phyloP scores from a whole-genome alignment of 2,329 filamentous ascomycete species.

The Talaromyces sp. region DNA sequence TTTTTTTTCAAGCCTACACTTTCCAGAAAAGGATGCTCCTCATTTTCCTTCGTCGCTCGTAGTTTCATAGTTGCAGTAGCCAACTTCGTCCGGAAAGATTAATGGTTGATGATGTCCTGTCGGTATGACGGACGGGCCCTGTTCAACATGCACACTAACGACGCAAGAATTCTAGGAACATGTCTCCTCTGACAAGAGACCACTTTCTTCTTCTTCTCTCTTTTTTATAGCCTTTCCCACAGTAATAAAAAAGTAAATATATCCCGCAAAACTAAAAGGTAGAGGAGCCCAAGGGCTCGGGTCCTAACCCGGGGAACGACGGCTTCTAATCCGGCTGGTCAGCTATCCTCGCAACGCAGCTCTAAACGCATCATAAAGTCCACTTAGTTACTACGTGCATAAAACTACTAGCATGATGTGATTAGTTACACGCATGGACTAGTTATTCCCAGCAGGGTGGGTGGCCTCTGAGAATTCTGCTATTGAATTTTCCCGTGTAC shows the following conservation, averaged over 20 bases:
- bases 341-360: constrained; percentile 4
- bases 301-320: constrained; percentile 10
- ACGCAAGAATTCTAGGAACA: neutral
- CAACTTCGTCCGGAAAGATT: neutral
- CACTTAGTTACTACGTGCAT: neutral
- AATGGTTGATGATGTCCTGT: neutral
- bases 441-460: constrained; percentile 10
- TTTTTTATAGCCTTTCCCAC: neutral
- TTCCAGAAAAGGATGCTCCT: neutral
- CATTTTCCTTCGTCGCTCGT: neutral
- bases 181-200: neutral
- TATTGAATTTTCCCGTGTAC: too few relatives aligned
- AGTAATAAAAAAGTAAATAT: neutral
- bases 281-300: constrained; percentile 17
- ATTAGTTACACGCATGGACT: neutral
- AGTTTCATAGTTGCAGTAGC: neutral
- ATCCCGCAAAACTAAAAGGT: neutral
- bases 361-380: neutral
- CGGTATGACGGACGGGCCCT: neutral
- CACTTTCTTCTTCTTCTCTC: neutral
- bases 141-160: neutral
- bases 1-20: neutral
- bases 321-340: constrained; percentile 5
- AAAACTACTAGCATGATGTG: neutral
- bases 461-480: neutral